phyloP scores from a whole-genome alignment of 2,329 filamentous ascomycete species.

The Aspergillus sp. region DNA sequence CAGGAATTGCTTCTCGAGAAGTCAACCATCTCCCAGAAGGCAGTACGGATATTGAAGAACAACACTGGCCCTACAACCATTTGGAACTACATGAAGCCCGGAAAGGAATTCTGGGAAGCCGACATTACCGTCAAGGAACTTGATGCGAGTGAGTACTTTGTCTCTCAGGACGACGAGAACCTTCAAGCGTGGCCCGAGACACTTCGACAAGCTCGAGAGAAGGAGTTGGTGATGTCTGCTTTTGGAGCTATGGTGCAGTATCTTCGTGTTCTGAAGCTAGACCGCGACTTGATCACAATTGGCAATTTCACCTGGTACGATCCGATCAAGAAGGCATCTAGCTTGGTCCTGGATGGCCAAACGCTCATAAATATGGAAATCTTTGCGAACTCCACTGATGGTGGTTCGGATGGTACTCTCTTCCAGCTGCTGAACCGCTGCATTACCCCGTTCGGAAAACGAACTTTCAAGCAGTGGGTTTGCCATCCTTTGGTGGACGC shows the following conservation, averaged over 20 bases:
- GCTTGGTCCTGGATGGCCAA: constrained; percentile 86
- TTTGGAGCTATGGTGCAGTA: constrained; percentile 86
- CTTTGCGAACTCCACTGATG: constrained; percentile 88
- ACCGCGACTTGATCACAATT: constrained; percentile 77
- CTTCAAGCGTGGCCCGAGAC: constrained; percentile 69
- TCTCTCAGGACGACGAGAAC: constrained; percentile 49
- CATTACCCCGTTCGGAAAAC: constrained; percentile 93
- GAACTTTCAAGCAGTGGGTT: constrained; percentile 92
- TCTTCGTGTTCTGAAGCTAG: constrained; percentile 77
- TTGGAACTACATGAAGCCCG: constrained; percentile 87
- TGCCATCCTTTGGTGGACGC: constrained; percentile 89
- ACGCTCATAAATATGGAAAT: constrained; percentile 97
- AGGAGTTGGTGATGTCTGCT: constrained; percentile 81
- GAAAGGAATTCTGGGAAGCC: constrained; percentile 83
- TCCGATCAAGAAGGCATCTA: constrained; percentile 84
- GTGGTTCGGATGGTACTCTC: constrained; percentile 74
- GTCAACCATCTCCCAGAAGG: constrained; percentile 76
- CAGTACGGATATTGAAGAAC: constrained; percentile 88
- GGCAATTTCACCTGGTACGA: constrained; percentile 88
- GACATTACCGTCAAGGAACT: constrained; percentile 77
- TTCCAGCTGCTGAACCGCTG: constrained; percentile 90
- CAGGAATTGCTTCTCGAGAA: constrained; percentile 88
- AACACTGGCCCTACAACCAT: constrained; percentile 88
- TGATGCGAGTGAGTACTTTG: constrained; percentile 72
- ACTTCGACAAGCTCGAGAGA: constrained; percentile 64